Conservation (phyloP, 2,329 filamentous ascomycete genomes). For the Neurospora sp. region DNA sequence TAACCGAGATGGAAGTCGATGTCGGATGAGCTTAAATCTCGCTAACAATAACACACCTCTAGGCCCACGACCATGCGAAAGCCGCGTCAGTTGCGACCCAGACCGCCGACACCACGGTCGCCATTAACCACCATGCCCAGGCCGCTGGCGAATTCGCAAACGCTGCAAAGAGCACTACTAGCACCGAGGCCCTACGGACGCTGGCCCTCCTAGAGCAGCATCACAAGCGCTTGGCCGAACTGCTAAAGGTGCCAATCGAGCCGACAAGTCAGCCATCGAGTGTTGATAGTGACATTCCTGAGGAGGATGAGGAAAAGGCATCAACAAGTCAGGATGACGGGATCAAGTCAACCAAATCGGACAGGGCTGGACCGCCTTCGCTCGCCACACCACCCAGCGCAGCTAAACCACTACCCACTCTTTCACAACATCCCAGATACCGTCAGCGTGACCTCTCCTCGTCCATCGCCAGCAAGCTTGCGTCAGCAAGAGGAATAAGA, state of each 20-base stretch:
- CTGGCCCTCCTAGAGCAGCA: conserved; percentile 79
- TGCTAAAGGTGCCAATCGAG: conserved; percentile 62
- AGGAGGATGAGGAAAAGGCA: conserved; percentile 28
- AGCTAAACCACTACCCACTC: conserved; percentile 23
- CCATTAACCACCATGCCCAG: conserved; percentile 77
- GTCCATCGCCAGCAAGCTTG: conserved; percentile 81
- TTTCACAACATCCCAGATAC: conserved; percentile 38
- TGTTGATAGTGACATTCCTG: conserved; percentile 27
- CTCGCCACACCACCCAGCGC: conserved; percentile 14
- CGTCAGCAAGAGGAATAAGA: conserved; percentile 73
- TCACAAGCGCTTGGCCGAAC: conserved; percentile 71
- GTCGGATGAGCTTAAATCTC: not conserved
- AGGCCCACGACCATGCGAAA: conserved; percentile 84
- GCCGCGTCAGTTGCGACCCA: conserved; percentile 71
- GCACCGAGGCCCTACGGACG: conserved; percentile 68
- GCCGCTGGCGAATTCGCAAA: conserved; percentile 84
- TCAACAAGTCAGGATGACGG: conserved; percentile 13
- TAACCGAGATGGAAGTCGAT: not conserved
- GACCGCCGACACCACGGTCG: conserved; percentile 66
- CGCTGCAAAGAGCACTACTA: conserved; percentile 62
- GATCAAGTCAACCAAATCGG: not conserved
- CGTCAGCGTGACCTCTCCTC: conserved; percentile 62
- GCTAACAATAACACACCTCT: not conserved
- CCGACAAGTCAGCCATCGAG: conserved; percentile 29
- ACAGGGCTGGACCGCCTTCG: conserved; percentile 9